These are phyloP conservation scores for Cadophora malorum DNA, from an alignment of 2,329 filamentous ascomycete genomes.

Conservation along the genomic window DNA sequence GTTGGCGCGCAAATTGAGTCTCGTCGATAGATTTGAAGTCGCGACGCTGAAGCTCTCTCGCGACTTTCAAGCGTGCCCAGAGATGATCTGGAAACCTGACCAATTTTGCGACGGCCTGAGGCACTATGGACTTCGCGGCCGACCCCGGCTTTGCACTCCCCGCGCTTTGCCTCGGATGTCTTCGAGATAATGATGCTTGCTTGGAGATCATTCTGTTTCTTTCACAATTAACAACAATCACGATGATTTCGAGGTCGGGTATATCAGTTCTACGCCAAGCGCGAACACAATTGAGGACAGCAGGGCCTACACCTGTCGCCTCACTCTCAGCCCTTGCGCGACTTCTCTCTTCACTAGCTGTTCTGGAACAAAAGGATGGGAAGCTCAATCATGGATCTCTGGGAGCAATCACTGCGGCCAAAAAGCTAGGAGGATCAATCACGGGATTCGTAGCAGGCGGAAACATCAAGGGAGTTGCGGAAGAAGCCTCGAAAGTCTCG, in stretches of 20 bases:
- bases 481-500: constrained; percentile 85
- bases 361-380: constrained; percentile 92
- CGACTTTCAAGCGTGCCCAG: constrained; percentile 9
- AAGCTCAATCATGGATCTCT: constrained; percentile 84
- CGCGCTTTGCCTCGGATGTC: constrained; percentile 32
- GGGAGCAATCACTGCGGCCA: constrained; percentile 83
- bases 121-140: not conserved
- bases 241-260: constrained; percentile 44
- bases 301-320: constrained; percentile 47
- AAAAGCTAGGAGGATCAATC: constrained; percentile 83
- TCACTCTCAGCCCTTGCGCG: constrained; percentile 63
- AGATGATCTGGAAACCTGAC: not conserved
- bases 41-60: constrained; percentile 17
- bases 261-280: constrained; percentile 42
- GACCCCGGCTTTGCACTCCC: constrained; percentile 1
- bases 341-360: constrained; percentile 84
- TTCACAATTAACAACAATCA: constrained; percentile 29
- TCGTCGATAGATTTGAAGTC: constrained; percentile 32
- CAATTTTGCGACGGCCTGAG: constrained; percentile 14
- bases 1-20: constrained; percentile 33
- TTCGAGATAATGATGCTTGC: constrained; percentile 21
- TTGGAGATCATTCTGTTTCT: constrained; percentile 9
- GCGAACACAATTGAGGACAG: constrained; percentile 51
- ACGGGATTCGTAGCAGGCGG: constrained; percentile 88
- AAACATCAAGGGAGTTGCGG: constrained; percentile 76